Conservation (phyloP, 2,329 filamentous ascomycete genomes). For the Amylocarpus encephaloides region DNA sequence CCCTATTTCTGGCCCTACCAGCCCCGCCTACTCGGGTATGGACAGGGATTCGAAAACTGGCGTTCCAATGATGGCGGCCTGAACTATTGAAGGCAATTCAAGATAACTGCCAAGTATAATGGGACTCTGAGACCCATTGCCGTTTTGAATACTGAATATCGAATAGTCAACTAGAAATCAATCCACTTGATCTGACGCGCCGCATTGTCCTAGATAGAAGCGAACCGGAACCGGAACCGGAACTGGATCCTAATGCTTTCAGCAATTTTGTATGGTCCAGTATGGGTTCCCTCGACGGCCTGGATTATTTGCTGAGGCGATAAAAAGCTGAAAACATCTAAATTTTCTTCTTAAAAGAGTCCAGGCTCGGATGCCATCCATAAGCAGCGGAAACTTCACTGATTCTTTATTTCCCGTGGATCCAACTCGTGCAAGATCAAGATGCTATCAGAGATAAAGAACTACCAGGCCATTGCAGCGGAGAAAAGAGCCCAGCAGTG, state of each 20-base stretch:
- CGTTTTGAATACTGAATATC: background rate
- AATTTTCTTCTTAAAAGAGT: background rate
- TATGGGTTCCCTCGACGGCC: too few species aligned
- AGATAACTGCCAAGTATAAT: background rate
- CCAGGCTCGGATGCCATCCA: background rate
- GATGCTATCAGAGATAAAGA: conserved; percentile 14
- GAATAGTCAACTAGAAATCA: too few species aligned
- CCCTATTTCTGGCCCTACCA: too few species aligned
- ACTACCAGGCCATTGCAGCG: conserved; percentile 18
- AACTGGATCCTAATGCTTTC: too few species aligned
- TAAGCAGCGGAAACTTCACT: background rate
- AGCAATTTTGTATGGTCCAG: too few species aligned
- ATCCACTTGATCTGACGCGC: too few species aligned
- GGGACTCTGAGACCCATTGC: background rate
- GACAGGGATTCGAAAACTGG: conserved; percentile 12
- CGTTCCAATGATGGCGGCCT: background rate
- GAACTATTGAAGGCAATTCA: background rate
- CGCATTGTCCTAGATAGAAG: too few species aligned
- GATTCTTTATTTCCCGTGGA: background rate
- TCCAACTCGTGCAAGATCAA: conserved; percentile 1
- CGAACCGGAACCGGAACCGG: too few species aligned
- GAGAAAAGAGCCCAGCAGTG: conserved; percentile 17
- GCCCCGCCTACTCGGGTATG: too few species aligned
- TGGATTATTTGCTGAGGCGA: too few species aligned
- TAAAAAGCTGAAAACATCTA: too few species aligned